Base-by-base conservation (phyloP, 2,329 filamentous ascomycete genomes). In the Botrytis elliptica region DNA sequence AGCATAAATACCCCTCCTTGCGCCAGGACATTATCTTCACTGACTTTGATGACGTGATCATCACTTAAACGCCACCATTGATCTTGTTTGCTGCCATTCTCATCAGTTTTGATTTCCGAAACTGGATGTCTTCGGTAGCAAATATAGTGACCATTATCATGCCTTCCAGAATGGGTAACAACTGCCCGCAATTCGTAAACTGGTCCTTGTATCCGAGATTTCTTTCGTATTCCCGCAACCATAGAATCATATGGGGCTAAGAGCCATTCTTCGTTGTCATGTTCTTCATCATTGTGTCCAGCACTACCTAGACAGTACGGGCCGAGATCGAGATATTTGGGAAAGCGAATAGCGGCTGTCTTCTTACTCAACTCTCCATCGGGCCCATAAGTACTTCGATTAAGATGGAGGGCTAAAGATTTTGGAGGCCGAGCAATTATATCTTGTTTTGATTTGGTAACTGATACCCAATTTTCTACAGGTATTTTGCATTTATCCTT, bases 141-240 rank as follows among this genome's bases (percentile, higher is more conserved):
- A 57, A 98, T 90, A 78, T 99, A 98, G 83, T 99, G 96, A 0
- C 96, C 96, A 78, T 97, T 97, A 75, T 98, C 94, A 81, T 98
- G 96, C 46, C 92, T 88, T 6, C 96, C 96, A 75, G 92, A 93
- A 81, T 98, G 96, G 1, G 94, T 96, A 16, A 98, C 89, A 0
- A 95, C 92, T 44, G 95, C 94, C 71, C 92, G 89, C 25, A 98
- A 85, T 79, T 93, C 89, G 81, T 97, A 98, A 1, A 91, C 85
- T 42, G 86, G 86, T 4, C 89, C 89, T 0, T 84, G 84, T 14
- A 89, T 83, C 75, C 84, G 86, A 2, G 88, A 90, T 14, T 84
- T 83, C 4, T 80, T 80, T 57, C 82, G 78, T 64, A 85, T 85
- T 7, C 88, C 88, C 0, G 90, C 87, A 29, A 96, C 87, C 92